phyloP scores from a whole-genome alignment of 2,329 filamentous ascomycete genomes.

The Scolecobasidium constrictum region DNA sequence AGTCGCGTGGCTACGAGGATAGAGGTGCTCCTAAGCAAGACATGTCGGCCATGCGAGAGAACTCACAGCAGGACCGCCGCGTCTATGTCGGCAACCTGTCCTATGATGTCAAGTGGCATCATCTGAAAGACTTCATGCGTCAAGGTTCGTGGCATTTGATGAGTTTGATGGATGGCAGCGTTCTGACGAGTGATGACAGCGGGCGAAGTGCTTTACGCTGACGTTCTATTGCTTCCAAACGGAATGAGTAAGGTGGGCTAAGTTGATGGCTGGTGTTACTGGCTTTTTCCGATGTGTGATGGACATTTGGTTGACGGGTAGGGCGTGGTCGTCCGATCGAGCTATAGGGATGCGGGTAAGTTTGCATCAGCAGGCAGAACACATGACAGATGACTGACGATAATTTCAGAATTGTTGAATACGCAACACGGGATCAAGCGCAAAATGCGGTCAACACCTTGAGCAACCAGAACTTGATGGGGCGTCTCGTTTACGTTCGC shows the following conservation, averaged over 20 bases:
- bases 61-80: constrained; percentile 95
- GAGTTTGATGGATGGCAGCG: too few relatives aligned
- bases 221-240: constrained; percentile 98
- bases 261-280: constrained; percentile 67
- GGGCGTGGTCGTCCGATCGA: constrained; percentile 71
- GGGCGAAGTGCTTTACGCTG: constrained; percentile 98
- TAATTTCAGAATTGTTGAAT: constrained; percentile 87
- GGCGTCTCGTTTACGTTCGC: constrained; percentile 93
- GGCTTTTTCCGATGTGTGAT: constrained; percentile 57
- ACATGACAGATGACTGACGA: background rate
- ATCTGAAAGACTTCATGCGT: constrained; percentile 99
- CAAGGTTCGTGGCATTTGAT: constrained; percentile 65
- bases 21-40: constrained; percentile 71
- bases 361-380: constrained; percentile 17
- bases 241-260: constrained; percentile 99
- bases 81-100: constrained; percentile 99
- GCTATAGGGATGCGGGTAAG: constrained; percentile 99
- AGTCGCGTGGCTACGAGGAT: constrained; percentile 66
- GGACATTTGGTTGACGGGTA: constrained; percentile 99
- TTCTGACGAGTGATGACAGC: constrained; percentile 45
- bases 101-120: constrained; percentile 99
- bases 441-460: constrained; percentile 94
- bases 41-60: constrained; percentile 89
- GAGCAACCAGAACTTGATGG: constrained; percentile 99
- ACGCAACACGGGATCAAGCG: constrained; percentile 98